phyloP scores from a whole-genome alignment of 164 flowering plant species.

The Echeveria elegans region DNA sequence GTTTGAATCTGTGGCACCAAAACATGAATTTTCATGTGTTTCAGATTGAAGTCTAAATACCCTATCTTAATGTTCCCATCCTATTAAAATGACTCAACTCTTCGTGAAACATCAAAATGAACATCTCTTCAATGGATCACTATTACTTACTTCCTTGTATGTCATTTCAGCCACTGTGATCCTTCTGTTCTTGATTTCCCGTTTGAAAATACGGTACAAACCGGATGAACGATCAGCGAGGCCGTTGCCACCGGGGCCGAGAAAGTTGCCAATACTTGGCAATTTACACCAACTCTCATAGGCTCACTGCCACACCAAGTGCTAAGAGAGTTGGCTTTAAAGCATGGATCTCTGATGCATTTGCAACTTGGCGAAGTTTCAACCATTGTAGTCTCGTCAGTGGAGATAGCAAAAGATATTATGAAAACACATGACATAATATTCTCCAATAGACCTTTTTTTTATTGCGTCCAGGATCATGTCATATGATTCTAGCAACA shows the following conservation, averaged over 20 bases:
- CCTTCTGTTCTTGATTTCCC: background rate
- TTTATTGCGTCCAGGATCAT: conserved; percentile 16
- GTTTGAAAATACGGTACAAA: background rate
- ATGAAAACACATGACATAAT: conserved; percentile 30
- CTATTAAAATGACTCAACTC: background rate
- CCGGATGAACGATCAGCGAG: background rate
- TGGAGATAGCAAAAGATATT: conserved; percentile 29
- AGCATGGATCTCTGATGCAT: conserved; percentile 38
- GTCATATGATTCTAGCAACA: conserved; percentile 17
- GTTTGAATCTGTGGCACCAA: background rate
- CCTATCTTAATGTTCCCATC: background rate
- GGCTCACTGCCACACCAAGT: conserved; percentile 5
- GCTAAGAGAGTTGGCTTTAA: background rate
- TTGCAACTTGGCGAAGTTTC: conserved; percentile 30
- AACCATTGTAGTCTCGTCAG: conserved; percentile 30
- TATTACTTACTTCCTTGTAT: background rate
- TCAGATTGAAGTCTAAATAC: background rate
- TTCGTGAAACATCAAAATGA: background rate
- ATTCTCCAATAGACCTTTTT: conserved; percentile 16
- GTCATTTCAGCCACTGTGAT: background rate
- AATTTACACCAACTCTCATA: conserved; percentile 5
- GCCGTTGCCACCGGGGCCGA: conserved; percentile 5
- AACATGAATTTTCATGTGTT: background rate
- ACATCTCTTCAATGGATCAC: background rate
- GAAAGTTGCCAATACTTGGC: conserved; percentile 5